Evolutionary conservation across 257 asterid species (phyloP), one percentile per base, ranked within the genome.

Genomic region (Solanum corneliomulleri): DNA sequence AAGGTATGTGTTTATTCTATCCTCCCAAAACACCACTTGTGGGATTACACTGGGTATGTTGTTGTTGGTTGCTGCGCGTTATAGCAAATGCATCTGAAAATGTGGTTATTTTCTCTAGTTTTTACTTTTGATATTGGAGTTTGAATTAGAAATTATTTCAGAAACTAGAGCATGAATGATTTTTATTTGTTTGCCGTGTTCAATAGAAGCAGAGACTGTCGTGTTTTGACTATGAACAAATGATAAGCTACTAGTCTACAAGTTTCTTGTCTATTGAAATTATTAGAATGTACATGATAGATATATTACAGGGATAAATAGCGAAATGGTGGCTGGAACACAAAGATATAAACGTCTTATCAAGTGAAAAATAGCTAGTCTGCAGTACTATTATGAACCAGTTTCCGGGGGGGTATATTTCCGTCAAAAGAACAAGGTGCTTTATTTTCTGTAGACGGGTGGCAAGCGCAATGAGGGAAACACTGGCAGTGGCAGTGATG

Each of bases 371-470:
- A 21, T 39, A 41, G 44, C 7, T 64, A 41, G 71, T 86, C 49
- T 86, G 88, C 90, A 89, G 90, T 91, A 91, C 70, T 91, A 52
- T 42, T 4, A 49, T 60, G 82, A 88, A 5, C 90, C 91, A 12
- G 69, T 29, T n/a, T 58, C 85, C 1, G n/a, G n/a, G 90, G 89
- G 56, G 33, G 33, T 11, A 86, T 33, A 41, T 86, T 91, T 70
- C 86, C 89, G 31, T 91, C 33, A 88, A 8, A 89, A 88, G 85
- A 86, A 62, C 39, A 91, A 91, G 88, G 93, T 91, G 37, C 52
- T 86, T 29, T 87, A 89, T 85, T 91, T 60, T 87, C 27, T 91
- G 70, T 88, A 3, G 33, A 3, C 90, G 13, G 68, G 68, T 44
- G 85, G 86, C 84, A 89, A 42, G 71, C 87, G 86, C 56, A 89